Percentiles rank a stretch among this genome's conserved stretches.
phyloP scores from a whole-genome alignment of 805 yeast genomes.

The Candida germanica region DNA sequence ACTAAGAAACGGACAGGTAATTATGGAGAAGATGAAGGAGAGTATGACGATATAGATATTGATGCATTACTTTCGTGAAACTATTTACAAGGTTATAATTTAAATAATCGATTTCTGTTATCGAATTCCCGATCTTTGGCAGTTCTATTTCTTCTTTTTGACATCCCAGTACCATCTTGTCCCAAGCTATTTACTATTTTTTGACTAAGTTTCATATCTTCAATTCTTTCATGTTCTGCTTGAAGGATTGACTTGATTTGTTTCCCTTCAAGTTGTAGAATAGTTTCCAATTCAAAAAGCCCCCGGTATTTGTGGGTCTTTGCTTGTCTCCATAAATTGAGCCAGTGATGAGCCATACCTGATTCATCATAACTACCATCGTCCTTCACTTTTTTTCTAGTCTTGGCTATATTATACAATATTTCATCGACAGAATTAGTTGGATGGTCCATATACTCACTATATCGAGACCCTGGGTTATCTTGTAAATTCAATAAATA shows the following conservation, averaged over 20 bases:
- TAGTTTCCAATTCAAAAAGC: conserved; percentile 34
- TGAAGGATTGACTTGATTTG: conserved; percentile 22
- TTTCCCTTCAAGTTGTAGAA: conserved; percentile 25
- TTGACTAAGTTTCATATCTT: conserved; percentile 23
- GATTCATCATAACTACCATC: conserved; percentile 46
- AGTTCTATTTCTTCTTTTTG: conserved; percentile 37
- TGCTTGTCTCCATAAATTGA: conserved; percentile 61
- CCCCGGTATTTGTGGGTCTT: conserved; percentile 30
- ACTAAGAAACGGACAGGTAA: conserved; percentile 20
- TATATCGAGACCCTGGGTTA: conserved; percentile 41
- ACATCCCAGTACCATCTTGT: conserved; percentile 33
- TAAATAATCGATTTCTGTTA: conserved; percentile 36
- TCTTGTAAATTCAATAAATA: conserved; percentile 68
- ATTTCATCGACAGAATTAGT: conserved; percentile 69
- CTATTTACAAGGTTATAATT: conserved; percentile 17
- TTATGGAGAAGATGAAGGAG: conserved; percentile 16
- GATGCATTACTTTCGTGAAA: conserved; percentile 6
- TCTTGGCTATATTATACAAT: conserved; percentile 46
- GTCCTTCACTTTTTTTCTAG: conserved; percentile 31
- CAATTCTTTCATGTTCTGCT: conserved; percentile 29
- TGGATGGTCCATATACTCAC: conserved; percentile 51
- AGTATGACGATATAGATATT: conserved; percentile 21
- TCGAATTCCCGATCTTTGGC: conserved; percentile 45
- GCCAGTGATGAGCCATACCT: conserved; percentile 64
- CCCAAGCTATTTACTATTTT: conserved; percentile 35